A percentile compares a stretch with the other conserved stretches of the same genome.
phyloP scores from a whole-genome alignment of 2,329 filamentous ascomycete species.

The Fusarium buharicum region DNA sequence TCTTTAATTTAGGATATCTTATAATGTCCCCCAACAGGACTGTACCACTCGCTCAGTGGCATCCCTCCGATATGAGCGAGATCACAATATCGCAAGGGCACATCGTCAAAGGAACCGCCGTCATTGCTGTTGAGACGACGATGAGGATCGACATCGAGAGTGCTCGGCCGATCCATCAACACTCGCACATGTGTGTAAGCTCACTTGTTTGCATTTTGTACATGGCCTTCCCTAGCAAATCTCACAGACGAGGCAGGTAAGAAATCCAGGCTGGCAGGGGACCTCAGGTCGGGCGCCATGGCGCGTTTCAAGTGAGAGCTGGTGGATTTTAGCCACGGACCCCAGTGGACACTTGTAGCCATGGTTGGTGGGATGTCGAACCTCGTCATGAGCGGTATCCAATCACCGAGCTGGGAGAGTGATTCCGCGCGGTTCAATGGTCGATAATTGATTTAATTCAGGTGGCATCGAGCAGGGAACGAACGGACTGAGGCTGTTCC shows the following conservation, averaged over 20 bases:
- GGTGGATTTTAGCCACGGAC: constrained; percentile 19
- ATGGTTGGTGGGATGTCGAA: constrained; percentile 27
- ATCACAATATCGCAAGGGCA: constrained; percentile 1
- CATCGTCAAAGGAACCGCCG: constrained; percentile 1
- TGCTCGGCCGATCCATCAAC: constrained; percentile 1
- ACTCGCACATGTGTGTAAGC: neutral
- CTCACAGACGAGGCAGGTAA: constrained; percentile 19
- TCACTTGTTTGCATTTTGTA: neutral
- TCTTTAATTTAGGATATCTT: too few species aligned
- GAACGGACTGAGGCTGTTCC: constrained; percentile 4
- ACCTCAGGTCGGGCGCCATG: constrained; percentile 34
- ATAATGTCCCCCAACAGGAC: too few species aligned
- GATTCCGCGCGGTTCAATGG: constrained; percentile 6
- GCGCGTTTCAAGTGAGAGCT: constrained; percentile 36
- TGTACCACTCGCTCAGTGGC: neutral
- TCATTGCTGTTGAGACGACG: constrained; percentile 20
- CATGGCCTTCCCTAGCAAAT: neutral
- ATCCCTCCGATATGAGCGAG: constrained; percentile 13
- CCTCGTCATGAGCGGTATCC: constrained; percentile 23
- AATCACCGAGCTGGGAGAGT: constrained; percentile 18
- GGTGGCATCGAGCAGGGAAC: constrained; percentile 15
- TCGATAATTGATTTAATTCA: constrained; percentile 11
- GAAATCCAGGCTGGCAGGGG: constrained; percentile 13
- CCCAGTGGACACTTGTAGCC: constrained; percentile 11
- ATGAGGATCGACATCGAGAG: constrained; percentile 34